A percentile compares a stretch with the other conserved stretches of the same genome.
Evolutionary conservation across 345 rosid genomes (phyloP).

Genomic region (Populus simonii): DNA sequence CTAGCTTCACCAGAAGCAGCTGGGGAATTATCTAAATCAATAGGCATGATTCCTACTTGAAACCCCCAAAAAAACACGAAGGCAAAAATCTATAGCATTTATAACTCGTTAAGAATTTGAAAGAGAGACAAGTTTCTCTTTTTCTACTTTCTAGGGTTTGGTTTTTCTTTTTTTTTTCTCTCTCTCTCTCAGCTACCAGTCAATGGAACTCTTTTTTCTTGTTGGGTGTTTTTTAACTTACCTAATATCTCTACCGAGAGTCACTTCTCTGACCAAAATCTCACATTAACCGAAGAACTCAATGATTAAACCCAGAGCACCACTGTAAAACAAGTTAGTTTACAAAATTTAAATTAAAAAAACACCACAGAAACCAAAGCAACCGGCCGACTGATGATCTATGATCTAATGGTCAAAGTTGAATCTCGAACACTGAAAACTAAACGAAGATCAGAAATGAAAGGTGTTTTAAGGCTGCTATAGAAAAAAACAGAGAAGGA

Average conservation of each 20-base stretch:
- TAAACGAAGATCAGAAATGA: constrained; percentile 15
- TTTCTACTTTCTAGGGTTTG: constrained; percentile 35
- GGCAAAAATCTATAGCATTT: background rate
- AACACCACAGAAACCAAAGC: background rate
- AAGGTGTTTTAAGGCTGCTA: constrained; percentile 4
- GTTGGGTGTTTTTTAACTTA: constrained; percentile 28
- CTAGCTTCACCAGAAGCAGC: constrained; percentile 96
- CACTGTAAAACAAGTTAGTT: background rate
- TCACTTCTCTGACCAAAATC: constrained; percentile 35
- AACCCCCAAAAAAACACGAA: background rate
- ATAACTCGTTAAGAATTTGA: background rate
- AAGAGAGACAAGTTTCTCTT: constrained; percentile 6
- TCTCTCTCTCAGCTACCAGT: constrained; percentile 59
- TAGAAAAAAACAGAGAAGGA: background rate
- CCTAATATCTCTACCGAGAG: constrained; percentile 46
- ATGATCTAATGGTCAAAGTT: constrained; percentile 28
- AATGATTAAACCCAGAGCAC: constrained; percentile 27
- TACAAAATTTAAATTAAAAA: background rate
- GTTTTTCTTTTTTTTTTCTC: constrained; percentile 16
- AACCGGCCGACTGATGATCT: constrained; percentile 13
- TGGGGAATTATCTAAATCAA: constrained; percentile 79
- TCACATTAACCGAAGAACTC: constrained; percentile 49
- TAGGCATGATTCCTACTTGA: constrained; percentile 42
- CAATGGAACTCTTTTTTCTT: constrained; percentile 40
- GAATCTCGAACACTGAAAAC: constrained; percentile 1